A percentile compares a stretch with the other conserved stretches of the same genome.
Conservation (phyloP, 1,284 basidiomycete species). For the Serendipita sp. region DNA sequence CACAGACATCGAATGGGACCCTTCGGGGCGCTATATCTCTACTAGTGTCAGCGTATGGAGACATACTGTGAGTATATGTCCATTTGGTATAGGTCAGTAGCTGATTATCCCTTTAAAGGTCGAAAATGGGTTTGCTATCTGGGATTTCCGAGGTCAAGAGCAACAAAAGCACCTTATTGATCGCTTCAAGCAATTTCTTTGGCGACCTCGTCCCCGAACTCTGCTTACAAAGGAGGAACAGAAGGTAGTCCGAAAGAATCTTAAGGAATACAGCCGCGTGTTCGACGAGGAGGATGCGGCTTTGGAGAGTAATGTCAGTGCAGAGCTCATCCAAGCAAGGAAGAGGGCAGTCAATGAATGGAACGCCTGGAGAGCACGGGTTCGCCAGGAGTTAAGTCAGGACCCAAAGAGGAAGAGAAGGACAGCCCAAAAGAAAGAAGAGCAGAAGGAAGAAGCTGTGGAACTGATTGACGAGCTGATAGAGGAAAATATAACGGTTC, state of each 20-base stretch:
- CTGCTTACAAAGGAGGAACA: constrained; percentile 84
- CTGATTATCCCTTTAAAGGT: constrained; percentile 36
- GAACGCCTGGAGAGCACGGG: constrained; percentile 81
- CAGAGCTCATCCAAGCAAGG: constrained; percentile 83
- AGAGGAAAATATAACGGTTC: constrained; percentile 42
- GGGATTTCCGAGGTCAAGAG: constrained; percentile 96
- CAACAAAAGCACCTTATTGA: constrained; percentile 81
- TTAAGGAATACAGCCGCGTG: constrained; percentile 79
- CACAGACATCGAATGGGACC: constrained; percentile 98
- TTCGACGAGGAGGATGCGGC: constrained; percentile 97
- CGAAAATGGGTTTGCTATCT: constrained; percentile 92
- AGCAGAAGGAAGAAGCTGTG: constrained; percentile 70
- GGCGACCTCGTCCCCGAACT: constrained; percentile 87
- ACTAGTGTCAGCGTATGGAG: constrained; percentile 94
- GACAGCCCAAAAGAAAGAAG: constrained; percentile 26
- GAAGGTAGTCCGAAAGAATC: constrained; percentile 74
- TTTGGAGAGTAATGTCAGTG: constrained; percentile 87
- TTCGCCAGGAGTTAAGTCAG: constrained; percentile 45
- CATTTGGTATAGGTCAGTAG: constrained; percentile 3
- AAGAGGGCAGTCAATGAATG: constrained; percentile 93
- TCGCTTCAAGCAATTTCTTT: constrained; percentile 97
- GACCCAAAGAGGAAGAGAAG: constrained; percentile 27
- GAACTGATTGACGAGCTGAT: constrained; percentile 85
- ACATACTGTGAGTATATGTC: constrained; percentile 53
- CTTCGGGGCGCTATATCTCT: constrained; percentile 84